Evolutionary conservation across 1,139 yeast genomes (phyloP), one percentile per base, ranked within the genome.

Genomic region (Zygoascus hellenicus): DNA sequence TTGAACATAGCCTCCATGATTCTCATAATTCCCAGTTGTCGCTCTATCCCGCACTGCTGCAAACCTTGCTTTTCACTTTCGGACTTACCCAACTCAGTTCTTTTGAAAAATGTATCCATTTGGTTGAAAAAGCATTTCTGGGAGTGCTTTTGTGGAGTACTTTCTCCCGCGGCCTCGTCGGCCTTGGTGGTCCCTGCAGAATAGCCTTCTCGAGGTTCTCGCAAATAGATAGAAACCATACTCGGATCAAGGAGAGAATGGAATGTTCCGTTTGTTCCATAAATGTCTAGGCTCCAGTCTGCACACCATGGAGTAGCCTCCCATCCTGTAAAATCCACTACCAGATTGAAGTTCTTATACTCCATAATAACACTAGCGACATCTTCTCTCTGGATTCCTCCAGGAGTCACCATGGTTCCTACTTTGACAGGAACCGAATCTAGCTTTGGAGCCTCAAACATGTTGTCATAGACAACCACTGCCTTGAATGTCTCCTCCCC

Each of bases 211-310:
- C 49, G 16, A n/a, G 49, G 19, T 16, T 47, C 44, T 19, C 49
- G 17, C 34, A 47, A 14, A 17, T 43, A 47, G 6, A 47, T 26
- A 9, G 30, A 26, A 9, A 13, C 47, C 22, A 33, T 30, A n/a
- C 47, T 19, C 11, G 49, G 49, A 19, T 38, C 38, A 16, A 47
- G 35, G 28, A 47, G 34, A 5, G 49, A 42, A 38, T 47, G 49
- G 10, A 47, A 43, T 9, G 49, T 47, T 2, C 49, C 49, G 32
- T 47, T 47, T 6, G 49, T 47, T 17, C 49, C 49, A 34, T 47
- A 47, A 19, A 47, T 47, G 15, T 47, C 49, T 13, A 38, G 5
- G 11, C 45, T 47, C 49, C 49, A 47, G 16, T 47, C 49, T 43
- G 40, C 39, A 16, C 49, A 47, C 49, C 49, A 47, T 10, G 22